Evolutionary conservation across 2,329 filamentous ascomycete species (phyloP).

Genomic region (Blastomyces parvus): DNA sequence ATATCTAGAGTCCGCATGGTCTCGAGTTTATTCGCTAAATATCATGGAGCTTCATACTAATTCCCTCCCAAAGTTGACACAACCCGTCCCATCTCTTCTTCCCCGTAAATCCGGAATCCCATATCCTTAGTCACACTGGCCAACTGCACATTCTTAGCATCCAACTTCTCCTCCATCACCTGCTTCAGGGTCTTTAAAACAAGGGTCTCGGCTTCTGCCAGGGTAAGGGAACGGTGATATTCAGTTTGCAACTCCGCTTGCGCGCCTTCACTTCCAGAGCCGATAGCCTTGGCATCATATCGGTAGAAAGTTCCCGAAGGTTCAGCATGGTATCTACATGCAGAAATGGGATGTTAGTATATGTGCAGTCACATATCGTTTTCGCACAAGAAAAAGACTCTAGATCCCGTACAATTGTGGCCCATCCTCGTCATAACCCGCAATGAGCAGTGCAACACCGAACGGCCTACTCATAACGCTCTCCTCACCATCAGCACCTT

Average conservation of each 20-base stretch:
- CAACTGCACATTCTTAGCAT: constrained; percentile 96
- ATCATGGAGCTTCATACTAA: constrained; percentile 19
- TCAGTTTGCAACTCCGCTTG: constrained; percentile 98
- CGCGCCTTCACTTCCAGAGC: constrained; percentile 90
- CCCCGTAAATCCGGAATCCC: constrained; percentile 96
- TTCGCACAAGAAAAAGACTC: background rate
- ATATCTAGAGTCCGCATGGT: background rate
- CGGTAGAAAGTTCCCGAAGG: constrained; percentile 97
- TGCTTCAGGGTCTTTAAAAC: constrained; percentile 98
- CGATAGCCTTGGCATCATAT: constrained; percentile 98
- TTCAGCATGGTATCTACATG: constrained; percentile 76
- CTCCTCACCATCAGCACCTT: constrained; percentile 95
- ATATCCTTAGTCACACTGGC: constrained; percentile 96
- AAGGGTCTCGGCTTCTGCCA: constrained; percentile 85
- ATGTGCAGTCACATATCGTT: constrained; percentile 7
- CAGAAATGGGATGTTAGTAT: background rate
- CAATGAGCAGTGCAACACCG: constrained; percentile 91
- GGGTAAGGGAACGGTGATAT: constrained; percentile 94
- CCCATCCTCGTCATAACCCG: constrained; percentile 93
- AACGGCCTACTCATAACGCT: constrained; percentile 98
- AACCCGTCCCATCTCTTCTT: constrained; percentile 91
- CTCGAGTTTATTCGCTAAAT: constrained; percentile 4
- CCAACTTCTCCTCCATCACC: constrained; percentile 99
- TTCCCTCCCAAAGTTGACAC: constrained; percentile 58
- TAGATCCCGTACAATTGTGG: constrained; percentile 60